These are phyloP conservation scores for Capronia americana DNA, from an alignment of 2,329 filamentous ascomycete genomes.

Conservation along the genomic window DNA sequence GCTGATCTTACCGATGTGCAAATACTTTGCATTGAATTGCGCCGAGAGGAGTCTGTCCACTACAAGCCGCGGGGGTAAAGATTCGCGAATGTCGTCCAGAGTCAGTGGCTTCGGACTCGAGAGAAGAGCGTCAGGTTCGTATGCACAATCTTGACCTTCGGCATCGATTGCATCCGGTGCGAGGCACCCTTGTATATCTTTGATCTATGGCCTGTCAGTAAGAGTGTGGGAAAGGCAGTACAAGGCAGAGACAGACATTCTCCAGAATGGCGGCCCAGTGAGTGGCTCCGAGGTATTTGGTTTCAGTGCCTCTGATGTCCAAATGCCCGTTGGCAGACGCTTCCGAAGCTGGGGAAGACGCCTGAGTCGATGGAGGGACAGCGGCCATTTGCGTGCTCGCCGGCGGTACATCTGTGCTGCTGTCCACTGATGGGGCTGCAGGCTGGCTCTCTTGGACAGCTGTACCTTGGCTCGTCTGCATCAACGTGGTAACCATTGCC, in stretches of 20 bases:
- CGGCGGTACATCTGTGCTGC: not conserved
- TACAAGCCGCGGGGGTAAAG: constrained; percentile 17
- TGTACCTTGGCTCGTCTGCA: constrained; percentile 11
- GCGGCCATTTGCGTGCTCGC: not conserved
- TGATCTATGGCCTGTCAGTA: constrained; percentile 16
- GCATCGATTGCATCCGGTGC: constrained; percentile 7
- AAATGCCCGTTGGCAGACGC: constrained; percentile 14
- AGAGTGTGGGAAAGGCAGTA: not conserved
- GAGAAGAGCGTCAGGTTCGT: constrained; percentile 8
- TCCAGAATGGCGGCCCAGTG: constrained; percentile 51
- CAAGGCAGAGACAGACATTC: constrained; percentile 37
- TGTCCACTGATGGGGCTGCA: not conserved
- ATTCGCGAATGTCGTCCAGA: constrained; percentile 2
- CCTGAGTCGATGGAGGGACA: not conserved
- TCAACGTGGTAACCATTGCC: constrained; percentile 20
- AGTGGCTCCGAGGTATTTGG: constrained; percentile 46
- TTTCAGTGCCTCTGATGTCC: constrained; percentile 14
- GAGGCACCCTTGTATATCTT: constrained; percentile 23
- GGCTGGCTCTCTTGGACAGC: not conserved
- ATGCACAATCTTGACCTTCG: not conserved
- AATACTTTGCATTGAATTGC: constrained; percentile 16
- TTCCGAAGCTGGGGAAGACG: not conserved
- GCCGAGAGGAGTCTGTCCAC: constrained; percentile 19
- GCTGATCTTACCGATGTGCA: constrained; percentile 14
- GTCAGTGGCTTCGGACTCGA: constrained; percentile 1